Percentiles rank a stretch among this genome's conserved stretches.
phyloP scores from a whole-genome alignment of 1,284 basidiomycete genomes.

The Fistulina hepatica region DNA sequence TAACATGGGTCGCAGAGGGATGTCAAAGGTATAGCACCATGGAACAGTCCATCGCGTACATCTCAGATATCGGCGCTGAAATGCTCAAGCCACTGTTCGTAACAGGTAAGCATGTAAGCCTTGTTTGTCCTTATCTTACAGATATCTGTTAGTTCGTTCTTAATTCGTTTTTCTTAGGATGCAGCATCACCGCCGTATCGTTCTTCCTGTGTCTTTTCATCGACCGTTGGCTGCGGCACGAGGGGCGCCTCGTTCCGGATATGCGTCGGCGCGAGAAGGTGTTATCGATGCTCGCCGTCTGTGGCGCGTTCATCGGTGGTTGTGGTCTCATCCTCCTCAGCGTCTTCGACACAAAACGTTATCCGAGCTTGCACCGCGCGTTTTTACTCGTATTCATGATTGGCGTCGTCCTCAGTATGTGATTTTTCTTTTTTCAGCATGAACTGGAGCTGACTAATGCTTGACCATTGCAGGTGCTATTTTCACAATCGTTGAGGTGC shows the following conservation, averaged over 20 bases:
- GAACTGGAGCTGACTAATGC: too few species aligned
- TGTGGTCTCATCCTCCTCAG: slow-evolving; percentile 47
- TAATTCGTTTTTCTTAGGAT: too few species aligned
- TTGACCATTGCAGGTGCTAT: too few species aligned
- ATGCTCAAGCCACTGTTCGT: slow-evolving; percentile 65
- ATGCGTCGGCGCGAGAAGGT: slow-evolving; percentile 46
- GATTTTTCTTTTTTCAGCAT: slow-evolving; percentile 35
- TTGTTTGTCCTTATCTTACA: too few species aligned
- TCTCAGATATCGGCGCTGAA: slow-evolving; percentile 63
- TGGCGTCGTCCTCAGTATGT: slow-evolving; percentile 53
- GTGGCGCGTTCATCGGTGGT: slow-evolving; percentile 50
- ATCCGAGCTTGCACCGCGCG: slow-evolving; percentile 37
- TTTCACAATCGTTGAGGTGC: too few species aligned
- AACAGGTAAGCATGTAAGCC: too few species aligned
- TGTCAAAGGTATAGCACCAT: slow-evolving; percentile 29
- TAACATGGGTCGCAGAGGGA: slow-evolving; percentile 22
- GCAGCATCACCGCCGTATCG: slow-evolving; percentile 44
- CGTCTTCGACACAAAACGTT: slow-evolving; percentile 52
- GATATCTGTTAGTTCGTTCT: too few species aligned
- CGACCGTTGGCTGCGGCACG: slow-evolving; percentile 53
- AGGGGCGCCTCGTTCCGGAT: slow-evolving; percentile 45
- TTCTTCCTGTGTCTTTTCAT: slow-evolving; percentile 50
- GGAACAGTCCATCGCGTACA: slow-evolving; percentile 53
- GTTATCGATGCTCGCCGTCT: slow-evolving; percentile 43
- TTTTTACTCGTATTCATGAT: slow-evolving; percentile 58